Percentiles rank a stretch among this genome's conserved stretches.
phyloP scores from a whole-genome alignment of 2,329 filamentous ascomycete genomes.

The Arachnomyces sp. region DNA sequence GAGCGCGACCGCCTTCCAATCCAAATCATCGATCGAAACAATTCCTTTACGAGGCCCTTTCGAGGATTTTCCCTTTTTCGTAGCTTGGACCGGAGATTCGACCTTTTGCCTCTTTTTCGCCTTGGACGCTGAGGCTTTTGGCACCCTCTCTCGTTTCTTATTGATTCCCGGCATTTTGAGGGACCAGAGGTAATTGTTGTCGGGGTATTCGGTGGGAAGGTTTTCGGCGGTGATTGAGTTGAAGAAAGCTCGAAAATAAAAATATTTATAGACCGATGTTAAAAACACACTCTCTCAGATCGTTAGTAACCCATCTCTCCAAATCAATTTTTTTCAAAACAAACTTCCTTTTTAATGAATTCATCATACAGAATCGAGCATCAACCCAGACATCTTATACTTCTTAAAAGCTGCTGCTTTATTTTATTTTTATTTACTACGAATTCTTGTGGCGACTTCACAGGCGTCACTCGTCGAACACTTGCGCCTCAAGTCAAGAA shows the following conservation, averaged over 20 bases:
- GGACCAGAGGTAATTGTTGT: no score
- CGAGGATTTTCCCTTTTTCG: conserved; percentile 7
- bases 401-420: no score
- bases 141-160: conserved; percentile 28
- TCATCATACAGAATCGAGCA: no score
- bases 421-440: no score
- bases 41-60: conserved; percentile 20
- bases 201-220: conserved; percentile 8
- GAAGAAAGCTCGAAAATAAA: conserved; percentile 1
- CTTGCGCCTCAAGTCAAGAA: no score
- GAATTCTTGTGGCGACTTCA: no score
- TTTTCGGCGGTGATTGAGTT: conserved; percentile 33
- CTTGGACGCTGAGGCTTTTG: conserved; percentile 20
- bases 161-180: conserved; percentile 19
- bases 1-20: conserved; percentile 56
- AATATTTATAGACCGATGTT: background rate
- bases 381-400: no score
- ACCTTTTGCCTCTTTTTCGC: conserved; percentile 31
- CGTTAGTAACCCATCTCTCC: no score
- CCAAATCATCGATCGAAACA: conserved; percentile 43
- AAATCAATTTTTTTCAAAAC: no score
- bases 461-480: no score
- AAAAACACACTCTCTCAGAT: no score
- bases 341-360: no score
- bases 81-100: conserved; percentile 10